Conservation (phyloP, 2,329 filamentous ascomycete genomes). For the Dothideomycetidae sp. region DNA sequence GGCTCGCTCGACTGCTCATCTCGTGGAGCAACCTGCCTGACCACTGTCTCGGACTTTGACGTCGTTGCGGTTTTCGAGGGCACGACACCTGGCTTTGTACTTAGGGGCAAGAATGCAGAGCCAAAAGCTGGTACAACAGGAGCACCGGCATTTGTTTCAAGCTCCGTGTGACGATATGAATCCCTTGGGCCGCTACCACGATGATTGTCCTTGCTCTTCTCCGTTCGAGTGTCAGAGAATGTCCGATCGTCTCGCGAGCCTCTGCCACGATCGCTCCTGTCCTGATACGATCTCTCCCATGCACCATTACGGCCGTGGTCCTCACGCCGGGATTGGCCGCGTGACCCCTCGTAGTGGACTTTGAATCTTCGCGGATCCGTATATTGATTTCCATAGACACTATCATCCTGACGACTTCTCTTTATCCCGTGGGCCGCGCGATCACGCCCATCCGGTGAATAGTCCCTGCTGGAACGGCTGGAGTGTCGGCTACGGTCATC, state of each 20-base stretch:
- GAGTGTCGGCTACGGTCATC: conserved; percentile 33
- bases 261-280: neutral
- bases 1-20: conserved; percentile 14
- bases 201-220: too few species aligned
- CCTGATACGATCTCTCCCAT: conserved; percentile 14
- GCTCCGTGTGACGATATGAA: too few species aligned
- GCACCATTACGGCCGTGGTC: conserved; percentile 29
- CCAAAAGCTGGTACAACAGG: too few species aligned
- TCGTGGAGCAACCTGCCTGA: too few species aligned
- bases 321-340: conserved; percentile 22
- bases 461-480: conserved; percentile 18
- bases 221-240: too few species aligned
- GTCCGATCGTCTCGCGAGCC: neutral
- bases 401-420: conserved; percentile 49
- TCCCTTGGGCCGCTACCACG: too few species aligned
- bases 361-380: conserved; percentile 47
- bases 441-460: conserved; percentile 12
- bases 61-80: too few species aligned
- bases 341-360: conserved; percentile 45
- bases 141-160: too few species aligned
- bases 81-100: too few species aligned
- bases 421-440: conserved; percentile 40
- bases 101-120: too few species aligned
- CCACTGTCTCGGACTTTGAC: too few species aligned
- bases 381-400: conserved; percentile 33